Percentiles rank a stretch among this genome's conserved stretches.
phyloP scores from a whole-genome alignment of 139 green algal species.

The Gonium pectorale region DNA sequence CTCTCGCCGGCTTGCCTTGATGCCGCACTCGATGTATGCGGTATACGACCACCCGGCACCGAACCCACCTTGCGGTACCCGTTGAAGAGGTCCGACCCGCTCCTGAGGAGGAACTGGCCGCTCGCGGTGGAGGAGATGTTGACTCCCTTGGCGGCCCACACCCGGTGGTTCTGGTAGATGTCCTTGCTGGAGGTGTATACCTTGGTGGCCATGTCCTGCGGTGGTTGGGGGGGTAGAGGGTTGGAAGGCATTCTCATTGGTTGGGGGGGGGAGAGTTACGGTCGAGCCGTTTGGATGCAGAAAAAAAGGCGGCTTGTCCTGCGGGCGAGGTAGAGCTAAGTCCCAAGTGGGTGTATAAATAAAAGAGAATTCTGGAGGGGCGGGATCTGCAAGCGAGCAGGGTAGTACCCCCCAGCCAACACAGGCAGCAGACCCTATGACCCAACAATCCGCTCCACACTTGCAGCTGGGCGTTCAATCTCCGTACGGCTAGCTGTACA shows the following conservation, averaged over 20 bases:
- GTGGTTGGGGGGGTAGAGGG: too few species aligned
- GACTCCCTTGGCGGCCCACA: background rate
- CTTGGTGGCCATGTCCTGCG: background rate
- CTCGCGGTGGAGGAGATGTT: background rate
- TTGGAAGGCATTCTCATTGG: too few species aligned
- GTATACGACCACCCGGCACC: too few species aligned
- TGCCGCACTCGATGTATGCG: too few species aligned
- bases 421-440: too few species aligned
- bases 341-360: background rate
- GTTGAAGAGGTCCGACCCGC: background rate
- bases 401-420: too few species aligned
- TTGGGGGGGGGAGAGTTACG: background rate
- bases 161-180: background rate
- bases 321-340: background rate
- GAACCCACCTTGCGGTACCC: background rate
- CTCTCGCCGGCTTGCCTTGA: too few species aligned
- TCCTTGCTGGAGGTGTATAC: background rate
- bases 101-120: background rate
- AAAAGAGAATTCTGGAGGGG: background rate
- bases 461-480: too few species aligned
- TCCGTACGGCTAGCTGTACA: background rate
- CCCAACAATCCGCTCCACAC: too few species aligned
- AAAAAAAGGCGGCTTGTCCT: background rate
- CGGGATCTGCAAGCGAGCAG: background rate
- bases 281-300: background rate